Conservation (phyloP, 2,329 filamentous ascomycete genomes). For the Beauveria bassiana region DNA sequence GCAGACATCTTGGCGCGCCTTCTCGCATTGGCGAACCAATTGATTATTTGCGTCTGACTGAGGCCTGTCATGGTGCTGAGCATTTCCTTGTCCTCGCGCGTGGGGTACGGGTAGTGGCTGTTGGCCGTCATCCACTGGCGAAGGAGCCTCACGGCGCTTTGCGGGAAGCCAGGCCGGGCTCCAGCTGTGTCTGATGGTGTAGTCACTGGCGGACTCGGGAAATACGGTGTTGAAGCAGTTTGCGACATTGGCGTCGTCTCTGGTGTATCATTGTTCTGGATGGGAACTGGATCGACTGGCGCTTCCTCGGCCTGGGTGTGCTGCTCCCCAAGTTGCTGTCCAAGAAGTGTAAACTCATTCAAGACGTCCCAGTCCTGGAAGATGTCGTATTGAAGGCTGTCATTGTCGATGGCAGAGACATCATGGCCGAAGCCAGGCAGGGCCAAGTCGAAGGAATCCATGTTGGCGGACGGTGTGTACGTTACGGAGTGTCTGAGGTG, state of each 20-base stretch:
- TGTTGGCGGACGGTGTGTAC: not conserved
- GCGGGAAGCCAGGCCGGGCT: conserved; percentile 40
- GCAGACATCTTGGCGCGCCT: conserved; percentile 64
- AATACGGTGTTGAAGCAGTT: not conserved
- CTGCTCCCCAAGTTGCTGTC: not conserved
- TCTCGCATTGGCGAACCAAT: conserved; percentile 83
- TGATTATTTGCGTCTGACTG: conserved; percentile 69
- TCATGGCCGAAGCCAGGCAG: conserved; percentile 3
- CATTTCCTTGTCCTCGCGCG: conserved; percentile 69
- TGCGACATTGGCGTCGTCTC: not conserved
- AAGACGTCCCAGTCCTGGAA: conserved; percentile 9
- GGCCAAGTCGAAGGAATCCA: conserved; percentile 6
- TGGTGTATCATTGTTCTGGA: not conserved
- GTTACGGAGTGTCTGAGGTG: not conserved
- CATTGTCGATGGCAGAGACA: not conserved
- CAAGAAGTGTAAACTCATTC: conserved; percentile 4
- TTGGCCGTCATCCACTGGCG: conserved; percentile 75
- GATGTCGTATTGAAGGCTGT: not conserved
- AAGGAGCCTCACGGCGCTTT: conserved; percentile 65
- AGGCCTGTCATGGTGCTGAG: conserved; percentile 68
- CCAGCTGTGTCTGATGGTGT: conserved; percentile 3
- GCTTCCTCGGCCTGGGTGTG: not conserved
- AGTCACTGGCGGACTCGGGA: not conserved
- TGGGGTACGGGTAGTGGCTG: conserved; percentile 71
- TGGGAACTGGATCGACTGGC: not conserved